These are phyloP conservation scores for Scutellaria baicalensis DNA, from an alignment of 257 asterid species.

Conservation along the genomic window DNA sequence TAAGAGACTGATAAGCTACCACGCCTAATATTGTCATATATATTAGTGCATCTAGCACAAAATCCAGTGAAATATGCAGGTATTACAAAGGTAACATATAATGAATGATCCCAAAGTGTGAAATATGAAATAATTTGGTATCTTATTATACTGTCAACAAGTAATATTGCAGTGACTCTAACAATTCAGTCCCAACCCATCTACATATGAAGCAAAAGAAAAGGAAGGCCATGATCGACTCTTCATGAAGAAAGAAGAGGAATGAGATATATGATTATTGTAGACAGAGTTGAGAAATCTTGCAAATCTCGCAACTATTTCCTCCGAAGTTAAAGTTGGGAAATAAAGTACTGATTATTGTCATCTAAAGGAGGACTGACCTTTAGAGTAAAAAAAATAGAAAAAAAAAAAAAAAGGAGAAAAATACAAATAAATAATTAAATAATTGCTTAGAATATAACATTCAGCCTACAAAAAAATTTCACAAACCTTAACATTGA, in stretches of 20 bases:
- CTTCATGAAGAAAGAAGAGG: background rate
- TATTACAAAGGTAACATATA: background rate
- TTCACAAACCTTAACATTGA: constrained; percentile 73
- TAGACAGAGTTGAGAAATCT: background rate
- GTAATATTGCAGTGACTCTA: background rate
- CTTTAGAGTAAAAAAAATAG: background rate
- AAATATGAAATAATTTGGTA: background rate
- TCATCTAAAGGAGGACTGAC: background rate
- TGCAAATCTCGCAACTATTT: background rate
- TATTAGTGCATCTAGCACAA: background rate
- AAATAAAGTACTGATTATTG: background rate
- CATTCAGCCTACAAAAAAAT: constrained; percentile 4
- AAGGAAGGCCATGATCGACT: background rate
- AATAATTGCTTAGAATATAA: background rate
- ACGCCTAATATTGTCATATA: background rate
- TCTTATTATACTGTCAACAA: background rate
- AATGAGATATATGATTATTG: background rate
- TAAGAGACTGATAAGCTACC: background rate
- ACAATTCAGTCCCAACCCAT: background rate
- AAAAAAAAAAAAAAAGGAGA: background rate
- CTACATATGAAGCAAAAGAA: constrained; percentile 8
- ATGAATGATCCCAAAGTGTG: background rate
- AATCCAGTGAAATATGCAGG: background rate
- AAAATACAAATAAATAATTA: background rate
- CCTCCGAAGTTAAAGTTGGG: background rate